A percentile compares a stretch with the other conserved stretches of the same genome.
phyloP scores from a whole-genome alignment of 495 filamentous ascomycete genomes.

The Aspergillus olivimuriae region DNA sequence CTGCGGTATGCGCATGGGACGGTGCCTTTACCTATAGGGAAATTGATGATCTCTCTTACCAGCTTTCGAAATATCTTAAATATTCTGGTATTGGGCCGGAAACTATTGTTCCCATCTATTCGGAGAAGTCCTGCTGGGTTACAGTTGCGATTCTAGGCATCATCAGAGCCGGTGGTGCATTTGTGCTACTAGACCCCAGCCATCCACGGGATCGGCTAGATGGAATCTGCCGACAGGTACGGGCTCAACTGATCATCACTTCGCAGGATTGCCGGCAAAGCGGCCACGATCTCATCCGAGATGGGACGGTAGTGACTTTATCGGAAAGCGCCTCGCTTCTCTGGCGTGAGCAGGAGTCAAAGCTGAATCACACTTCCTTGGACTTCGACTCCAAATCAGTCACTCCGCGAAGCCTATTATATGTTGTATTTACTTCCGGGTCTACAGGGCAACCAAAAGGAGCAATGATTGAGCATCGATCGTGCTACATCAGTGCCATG shows the following conservation, averaged over 20 bases:
- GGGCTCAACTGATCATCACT: conserved; percentile 7
- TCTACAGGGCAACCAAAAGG: conserved; percentile 38
- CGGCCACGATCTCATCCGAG: background rate
- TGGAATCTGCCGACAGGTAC: background rate
- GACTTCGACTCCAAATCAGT: background rate
- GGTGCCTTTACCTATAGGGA: conserved; percentile 21
- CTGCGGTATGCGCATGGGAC: conserved; percentile 19
- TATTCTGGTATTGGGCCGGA: conserved; percentile 20
- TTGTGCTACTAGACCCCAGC: conserved; percentile 37
- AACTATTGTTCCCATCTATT: conserved; percentile 27
- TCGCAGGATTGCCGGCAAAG: background rate
- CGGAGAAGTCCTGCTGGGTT: conserved; percentile 29
- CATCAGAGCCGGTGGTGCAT: conserved; percentile 2
- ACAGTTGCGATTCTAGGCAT: conserved; percentile 3
- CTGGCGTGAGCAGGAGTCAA: background rate
- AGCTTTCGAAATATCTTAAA: conserved; percentile 23
- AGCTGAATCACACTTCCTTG: background rate
- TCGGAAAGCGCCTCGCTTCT: conserved; percentile 1
- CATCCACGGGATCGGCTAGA: background rate
- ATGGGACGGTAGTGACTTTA: background rate
- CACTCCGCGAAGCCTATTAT: conserved; percentile 3
- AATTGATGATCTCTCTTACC: conserved; percentile 21
- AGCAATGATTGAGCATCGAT: conserved; percentile 34
- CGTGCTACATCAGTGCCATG: conserved; percentile 14
- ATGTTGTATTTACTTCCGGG: conserved; percentile 30